Percentiles rank a stretch among this genome's conserved stretches.
These are phyloP conservation scores for Claviceps maximensis DNA, from an alignment of 2,329 filamentous ascomycete genomes.

Conservation along the genomic window DNA sequence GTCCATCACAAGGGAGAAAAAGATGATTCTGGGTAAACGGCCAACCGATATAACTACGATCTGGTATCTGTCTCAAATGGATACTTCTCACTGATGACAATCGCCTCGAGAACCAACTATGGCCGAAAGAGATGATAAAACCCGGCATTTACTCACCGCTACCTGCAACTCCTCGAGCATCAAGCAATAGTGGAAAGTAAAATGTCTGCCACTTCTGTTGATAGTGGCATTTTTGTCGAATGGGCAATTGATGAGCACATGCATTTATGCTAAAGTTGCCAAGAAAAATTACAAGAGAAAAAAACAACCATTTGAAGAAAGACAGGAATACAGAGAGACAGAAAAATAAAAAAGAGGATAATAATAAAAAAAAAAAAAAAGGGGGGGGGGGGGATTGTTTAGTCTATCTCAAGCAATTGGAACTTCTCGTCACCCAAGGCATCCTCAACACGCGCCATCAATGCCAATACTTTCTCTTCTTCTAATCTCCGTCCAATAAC, in stretches of 20 bases:
- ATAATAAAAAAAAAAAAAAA: background rate
- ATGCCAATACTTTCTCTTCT: conserved; percentile 74
- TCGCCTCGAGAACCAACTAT: too few species aligned
- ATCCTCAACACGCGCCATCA: conserved; percentile 68
- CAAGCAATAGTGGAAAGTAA: too few species aligned
- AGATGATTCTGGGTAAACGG: background rate
- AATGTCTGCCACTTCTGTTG: too few species aligned
- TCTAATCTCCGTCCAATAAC: conserved; percentile 67
- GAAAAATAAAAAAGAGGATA: background rate
- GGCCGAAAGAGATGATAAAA: too few species aligned
- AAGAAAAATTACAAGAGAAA: background rate
- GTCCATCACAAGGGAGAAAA: background rate
- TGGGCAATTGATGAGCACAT: too few species aligned
- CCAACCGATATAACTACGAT: too few species aligned
- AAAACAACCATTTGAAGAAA: background rate
- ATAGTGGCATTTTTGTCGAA: too few species aligned
- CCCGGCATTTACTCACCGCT: too few species aligned
- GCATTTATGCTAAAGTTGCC: too few species aligned
- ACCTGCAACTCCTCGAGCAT: too few species aligned
- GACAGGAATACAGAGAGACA: background rate
- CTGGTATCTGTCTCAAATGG: too few species aligned
- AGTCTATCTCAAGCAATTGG: conserved; percentile 35
- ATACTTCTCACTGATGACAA: too few species aligned
- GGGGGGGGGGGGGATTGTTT: conserved; percentile 3
- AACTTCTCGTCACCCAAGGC: conserved; percentile 50